A percentile compares a stretch with the other conserved stretches of the same genome.
Conservation (phyloP, 1,284 basidiomycete species). For the Bothia castanella region DNA sequence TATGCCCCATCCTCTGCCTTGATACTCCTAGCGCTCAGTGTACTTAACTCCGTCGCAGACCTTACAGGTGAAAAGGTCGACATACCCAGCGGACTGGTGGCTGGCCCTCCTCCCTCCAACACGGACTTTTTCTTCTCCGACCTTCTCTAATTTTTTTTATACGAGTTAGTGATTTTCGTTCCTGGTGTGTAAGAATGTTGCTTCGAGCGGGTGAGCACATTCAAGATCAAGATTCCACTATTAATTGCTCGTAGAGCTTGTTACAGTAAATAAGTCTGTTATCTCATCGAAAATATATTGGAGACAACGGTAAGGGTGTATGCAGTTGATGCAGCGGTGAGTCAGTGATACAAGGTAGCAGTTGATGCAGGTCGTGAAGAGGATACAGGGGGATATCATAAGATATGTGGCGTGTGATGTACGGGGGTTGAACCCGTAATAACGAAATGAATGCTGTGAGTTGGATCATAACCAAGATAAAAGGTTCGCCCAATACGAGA, state of each 20-base stretch:
- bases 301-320: constrained; percentile 14
- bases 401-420: constrained; percentile 20
- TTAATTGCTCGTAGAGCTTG: constrained; percentile 23
- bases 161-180: constrained; percentile 11
- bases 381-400: constrained; percentile 21
- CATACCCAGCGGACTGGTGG: constrained; percentile 72
- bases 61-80: constrained; percentile 90
- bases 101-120: constrained; percentile 71
- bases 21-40: constrained; percentile 3
- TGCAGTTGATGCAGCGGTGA: constrained; percentile 44
- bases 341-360: constrained; percentile 32
- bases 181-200: constrained; percentile 4
- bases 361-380: constrained; percentile 40
- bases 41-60: constrained; percentile 45
- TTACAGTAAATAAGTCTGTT: constrained; percentile 22
- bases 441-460: constrained; percentile 26
- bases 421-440: constrained; percentile 74
- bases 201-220: neutral
- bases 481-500: constrained; percentile 4
- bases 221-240: constrained; percentile 18
- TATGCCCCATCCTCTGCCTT: constrained; percentile 37
- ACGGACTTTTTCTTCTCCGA: constrained; percentile 88
- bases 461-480: constrained; percentile 19
- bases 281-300: constrained; percentile 20
- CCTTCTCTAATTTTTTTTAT: constrained; percentile 31